Evolutionary conservation across 495 filamentous ascomycete genomes (phyloP).

Genomic region (Penicillium pancosmium): DNA sequence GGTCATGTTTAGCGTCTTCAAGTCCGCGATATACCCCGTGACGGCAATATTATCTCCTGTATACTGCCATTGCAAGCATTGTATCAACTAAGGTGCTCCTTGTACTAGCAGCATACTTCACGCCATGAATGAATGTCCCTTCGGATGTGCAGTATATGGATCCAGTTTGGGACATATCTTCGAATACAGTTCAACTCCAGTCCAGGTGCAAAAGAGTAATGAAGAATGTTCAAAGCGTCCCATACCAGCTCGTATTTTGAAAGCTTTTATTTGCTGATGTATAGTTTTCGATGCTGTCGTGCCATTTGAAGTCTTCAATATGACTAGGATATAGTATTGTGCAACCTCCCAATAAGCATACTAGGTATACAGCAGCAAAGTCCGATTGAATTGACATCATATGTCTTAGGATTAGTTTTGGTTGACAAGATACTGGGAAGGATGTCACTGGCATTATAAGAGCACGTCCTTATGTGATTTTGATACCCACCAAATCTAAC

Average conservation of each 20-base stretch:
- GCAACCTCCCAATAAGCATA: neutral
- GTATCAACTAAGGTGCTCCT: neutral
- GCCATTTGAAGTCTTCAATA: neutral
- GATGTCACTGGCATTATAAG: neutral
- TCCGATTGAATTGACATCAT: neutral
- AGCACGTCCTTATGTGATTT: neutral
- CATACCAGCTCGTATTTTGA: neutral
- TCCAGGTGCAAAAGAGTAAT: neutral
- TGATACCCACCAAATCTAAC: neutral
- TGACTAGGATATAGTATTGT: neutral
- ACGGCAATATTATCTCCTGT: neutral
- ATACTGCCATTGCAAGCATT: neutral
- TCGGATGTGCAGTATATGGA: neutral
- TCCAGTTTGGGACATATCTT: neutral
- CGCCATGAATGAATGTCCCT: neutral
- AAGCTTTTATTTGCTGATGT: neutral
- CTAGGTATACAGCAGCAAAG: neutral
- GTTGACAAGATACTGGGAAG: neutral
- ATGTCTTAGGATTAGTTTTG: neutral
- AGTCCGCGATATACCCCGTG: neutral
- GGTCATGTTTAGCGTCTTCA: no score
- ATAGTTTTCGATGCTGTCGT: neutral
- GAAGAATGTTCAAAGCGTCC: neutral
- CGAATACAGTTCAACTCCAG: neutral
- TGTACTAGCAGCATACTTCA: neutral